Evolutionary conservation across 495 filamentous ascomycete genomes (phyloP), one percentile per base, ranked within the genome.

Genomic region (Penicillium longicatenatum): DNA sequence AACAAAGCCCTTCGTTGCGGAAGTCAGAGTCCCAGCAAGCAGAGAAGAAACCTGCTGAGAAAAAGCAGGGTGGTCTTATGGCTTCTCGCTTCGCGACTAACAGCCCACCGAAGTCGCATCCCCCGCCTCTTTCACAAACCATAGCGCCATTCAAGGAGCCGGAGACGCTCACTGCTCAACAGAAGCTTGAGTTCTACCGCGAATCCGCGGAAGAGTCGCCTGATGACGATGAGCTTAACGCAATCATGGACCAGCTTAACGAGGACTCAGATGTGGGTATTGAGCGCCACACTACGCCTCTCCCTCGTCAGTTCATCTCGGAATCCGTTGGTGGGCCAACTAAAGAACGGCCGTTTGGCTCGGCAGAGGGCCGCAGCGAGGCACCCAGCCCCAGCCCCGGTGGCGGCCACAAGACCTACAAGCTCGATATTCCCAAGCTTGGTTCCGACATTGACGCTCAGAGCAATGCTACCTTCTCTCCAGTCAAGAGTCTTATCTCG

Each of bases 241-340:
- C 84, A 24, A 79, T 96, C 51, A 94, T 96, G 90, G 85, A 86
- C 17, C 87, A 91, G 47, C 79, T 96, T 50, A 88, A 92, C 65
- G 82, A 79, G 26, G 86, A 89, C 55, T 87, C 88, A 0, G 84
- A 87, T 55, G 79, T 89, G 66, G 89, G 89, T 9, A 81, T 92
- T 55, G 88, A 89, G 64, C 79, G 84, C 66, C 70, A 80, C 16
- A 39, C 37, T 17, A 39, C 37, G 1, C 37, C 37, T 17, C 37
- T 54, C 48, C 54, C 66, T 24, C 48, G 55, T 19, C 45, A 57
- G 24, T 52, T 44, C 31, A 29, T 64, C 50, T 41, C 66, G 7
- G 70, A 74, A 37, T 73, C 75, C 39, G 76, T 77, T 2, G 69
- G 71, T 1, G 63, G 76, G 16, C 78, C 78, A 0, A 83, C 84